Conservation (phyloP, 2,329 filamentous ascomycete genomes). For the Sporothrix brunneoviolacea region DNA sequence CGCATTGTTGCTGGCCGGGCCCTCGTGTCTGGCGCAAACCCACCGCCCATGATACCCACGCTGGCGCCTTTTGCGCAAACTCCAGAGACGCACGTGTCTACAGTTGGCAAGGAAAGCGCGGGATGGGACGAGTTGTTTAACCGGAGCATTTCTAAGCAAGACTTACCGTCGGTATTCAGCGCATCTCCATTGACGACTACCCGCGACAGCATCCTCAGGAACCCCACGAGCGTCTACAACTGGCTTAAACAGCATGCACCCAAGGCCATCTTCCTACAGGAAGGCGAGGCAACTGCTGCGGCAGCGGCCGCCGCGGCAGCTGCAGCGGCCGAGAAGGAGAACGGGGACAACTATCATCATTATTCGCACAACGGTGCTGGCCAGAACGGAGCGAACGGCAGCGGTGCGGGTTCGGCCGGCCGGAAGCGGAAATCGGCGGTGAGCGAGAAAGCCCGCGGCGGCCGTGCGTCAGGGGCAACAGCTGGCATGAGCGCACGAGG, state of each 20-base stretch:
- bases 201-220: conserved; percentile 54
- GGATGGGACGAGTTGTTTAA: conserved; percentile 30
- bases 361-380: conserved; percentile 19
- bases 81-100: conserved; percentile 24
- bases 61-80: conserved; percentile 42
- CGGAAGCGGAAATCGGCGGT: conserved; percentile 11
- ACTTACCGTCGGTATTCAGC: conserved; percentile 29
- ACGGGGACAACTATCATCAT: conserved; percentile 24
- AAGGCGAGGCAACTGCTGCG: conserved; percentile 46
- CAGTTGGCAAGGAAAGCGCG: conserved; percentile 4
- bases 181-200: conserved; percentile 30
- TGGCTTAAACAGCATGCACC: conserved; percentile 85
- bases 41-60: conserved; percentile 35
- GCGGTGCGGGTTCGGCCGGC: not conserved
- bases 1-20: conserved; percentile 36
- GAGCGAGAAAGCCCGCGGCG: conserved; percentile 20
- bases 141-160: conserved; percentile 30
- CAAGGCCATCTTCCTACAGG: conserved; percentile 70
- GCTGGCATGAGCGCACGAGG: conserved; percentile 23
- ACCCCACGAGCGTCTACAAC: conserved; percentile 89
- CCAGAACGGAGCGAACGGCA: conserved; percentile 5
- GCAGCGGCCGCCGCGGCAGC: conserved; percentile 16
- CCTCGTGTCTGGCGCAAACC: conserved; percentile 24
- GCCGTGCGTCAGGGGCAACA: conserved; percentile 28
- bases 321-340: conserved; percentile 32